Percentiles rank a stretch among this genome's conserved stretches.
Conservation (phyloP, 352 stramenopile species). For the Thraustotheca clavata region DNA sequence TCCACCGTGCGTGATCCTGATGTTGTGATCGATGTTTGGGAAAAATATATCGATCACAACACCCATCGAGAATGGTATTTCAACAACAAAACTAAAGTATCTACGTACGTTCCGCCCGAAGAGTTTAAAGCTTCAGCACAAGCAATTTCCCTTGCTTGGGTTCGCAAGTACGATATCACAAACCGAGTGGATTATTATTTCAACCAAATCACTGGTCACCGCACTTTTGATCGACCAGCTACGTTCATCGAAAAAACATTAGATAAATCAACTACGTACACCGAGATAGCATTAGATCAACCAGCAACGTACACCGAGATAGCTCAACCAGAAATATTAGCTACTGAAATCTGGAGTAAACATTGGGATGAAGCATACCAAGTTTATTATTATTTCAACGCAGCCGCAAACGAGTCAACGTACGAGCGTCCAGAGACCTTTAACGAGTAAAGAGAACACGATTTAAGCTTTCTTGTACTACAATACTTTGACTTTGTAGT, state of each 20-base stretch:
- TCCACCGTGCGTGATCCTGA: slow-evolving; percentile 35
- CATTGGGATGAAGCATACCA: slow-evolving; percentile 45
- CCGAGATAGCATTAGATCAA: slow-evolving; percentile 43
- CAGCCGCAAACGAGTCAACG: slow-evolving; percentile 35
- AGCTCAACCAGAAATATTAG: slow-evolving; percentile 51
- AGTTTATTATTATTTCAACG: slow-evolving; percentile 64
- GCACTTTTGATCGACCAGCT: slow-evolving; percentile 45
- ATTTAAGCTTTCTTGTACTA: slow-evolving; percentile 10
- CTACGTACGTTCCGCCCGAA: slow-evolving; percentile 38
- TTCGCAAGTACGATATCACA: slow-evolving; percentile 39
- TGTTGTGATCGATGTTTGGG: slow-evolving; percentile 42
- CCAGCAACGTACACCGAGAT: slow-evolving; percentile 66
- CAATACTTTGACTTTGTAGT: not conserved
- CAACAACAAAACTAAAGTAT: slow-evolving; percentile 52
- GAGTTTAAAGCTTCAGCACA: slow-evolving; percentile 22
- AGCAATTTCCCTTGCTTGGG: slow-evolving; percentile 26
- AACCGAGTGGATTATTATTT: slow-evolving; percentile 68
- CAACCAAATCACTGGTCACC: slow-evolving; percentile 61
- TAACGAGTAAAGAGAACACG: slow-evolving; percentile 7
- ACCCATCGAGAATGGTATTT: slow-evolving; percentile 54
- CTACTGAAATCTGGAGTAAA: too few relatives aligned
- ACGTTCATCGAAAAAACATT: slow-evolving; percentile 25
- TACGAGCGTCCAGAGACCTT: slow-evolving; percentile 27
- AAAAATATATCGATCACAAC: slow-evolving; percentile 46
- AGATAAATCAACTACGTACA: slow-evolving; percentile 3